These are phyloP conservation scores for Barbatosphaeria neglecta DNA, from an alignment of 495 filamentous ascomycete genomes.

Conservation along the genomic window DNA sequence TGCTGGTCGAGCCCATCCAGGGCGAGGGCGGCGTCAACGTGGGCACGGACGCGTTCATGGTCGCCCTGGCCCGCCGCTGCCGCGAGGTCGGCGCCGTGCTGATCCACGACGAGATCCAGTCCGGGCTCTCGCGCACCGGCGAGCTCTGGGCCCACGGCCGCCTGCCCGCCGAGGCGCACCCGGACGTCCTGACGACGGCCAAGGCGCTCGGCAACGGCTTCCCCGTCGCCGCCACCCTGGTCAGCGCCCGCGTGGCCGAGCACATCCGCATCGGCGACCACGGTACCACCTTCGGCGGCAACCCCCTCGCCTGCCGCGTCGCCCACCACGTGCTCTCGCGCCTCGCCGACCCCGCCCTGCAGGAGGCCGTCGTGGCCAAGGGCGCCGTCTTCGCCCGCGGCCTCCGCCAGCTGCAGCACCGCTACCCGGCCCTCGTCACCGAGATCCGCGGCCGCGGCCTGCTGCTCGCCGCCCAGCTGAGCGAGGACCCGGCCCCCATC, in stretches of 20 bases:
- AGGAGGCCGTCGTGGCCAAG: constrained; percentile 52
- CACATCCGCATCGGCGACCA: constrained; percentile 88
- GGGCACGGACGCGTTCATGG: constrained; percentile 69
- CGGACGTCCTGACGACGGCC: constrained; percentile 85
- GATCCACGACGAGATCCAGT: constrained; percentile 96
- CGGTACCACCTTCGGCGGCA: constrained; percentile 94
- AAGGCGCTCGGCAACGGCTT: constrained; percentile 96
- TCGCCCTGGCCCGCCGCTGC: constrained; percentile 66
- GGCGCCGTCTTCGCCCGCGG: constrained; percentile 50
- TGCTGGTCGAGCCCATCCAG: constrained; percentile 97
- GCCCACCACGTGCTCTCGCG: constrained; percentile 75
- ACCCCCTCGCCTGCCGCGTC: constrained; percentile 74
- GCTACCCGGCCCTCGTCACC: constrained; percentile 58
- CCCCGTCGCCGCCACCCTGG: constrained; percentile 85
- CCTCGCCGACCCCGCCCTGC: constrained; percentile 53
- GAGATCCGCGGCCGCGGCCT: constrained; percentile 77
- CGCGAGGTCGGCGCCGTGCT: constrained; percentile 79
- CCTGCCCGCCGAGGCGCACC: constrained; percentile 69
- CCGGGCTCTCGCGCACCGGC: constrained; percentile 78
- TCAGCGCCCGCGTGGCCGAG: constrained; percentile 62
- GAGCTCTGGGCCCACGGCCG: constrained; percentile 73
- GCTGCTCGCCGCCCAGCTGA: constrained; percentile 76
- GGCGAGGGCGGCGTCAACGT: constrained; percentile 89
- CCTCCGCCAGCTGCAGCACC: constrained; percentile 49
- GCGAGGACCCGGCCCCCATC: constrained; percentile 53